These are phyloP conservation scores for Porogramme epimiltina DNA, from an alignment of 1,284 basidiomycete species.

Conservation along the genomic window DNA sequence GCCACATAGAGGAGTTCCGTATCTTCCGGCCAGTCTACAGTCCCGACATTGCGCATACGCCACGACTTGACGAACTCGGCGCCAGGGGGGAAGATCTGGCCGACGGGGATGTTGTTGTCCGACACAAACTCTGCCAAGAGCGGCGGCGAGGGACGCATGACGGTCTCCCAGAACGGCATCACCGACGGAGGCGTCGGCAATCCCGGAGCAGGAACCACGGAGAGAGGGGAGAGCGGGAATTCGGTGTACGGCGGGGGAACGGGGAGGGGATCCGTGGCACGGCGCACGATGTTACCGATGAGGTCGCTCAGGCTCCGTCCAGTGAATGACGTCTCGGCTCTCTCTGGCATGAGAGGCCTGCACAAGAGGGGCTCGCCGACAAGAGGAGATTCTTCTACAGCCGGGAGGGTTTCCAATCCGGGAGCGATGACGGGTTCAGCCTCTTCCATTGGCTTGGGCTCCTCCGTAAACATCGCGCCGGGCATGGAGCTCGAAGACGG, in stretches of 20 bases:
- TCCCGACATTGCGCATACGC: slow-evolving; percentile 69
- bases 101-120: slow-evolving; percentile 74
- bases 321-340: slow-evolving; percentile 6
- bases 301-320: slow-evolving; percentile 18
- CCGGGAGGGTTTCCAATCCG: neutral
- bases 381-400: slow-evolving; percentile 29
- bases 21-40: slow-evolving; percentile 62
- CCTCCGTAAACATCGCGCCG: slow-evolving; percentile 24
- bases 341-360: slow-evolving; percentile 21
- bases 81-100: slow-evolving; percentile 78
- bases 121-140: slow-evolving; percentile 60
- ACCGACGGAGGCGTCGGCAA: slow-evolving; percentile 4
- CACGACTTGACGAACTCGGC: slow-evolving; percentile 85
- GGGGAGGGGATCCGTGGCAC: neutral
- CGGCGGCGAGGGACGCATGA: slow-evolving; percentile 5
- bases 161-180: slow-evolving; percentile 3
- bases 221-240: neutral
- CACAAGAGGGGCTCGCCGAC: slow-evolving; percentile 34
- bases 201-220: neutral
- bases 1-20: slow-evolving; percentile 72
- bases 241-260: neutral
- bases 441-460: slow-evolving; percentile 8
- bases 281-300: slow-evolving; percentile 1
- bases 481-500: slow-evolving; percentile 19
- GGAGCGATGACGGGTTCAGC: neutral